phyloP scores from a whole-genome alignment of 2,329 filamentous ascomycete genomes.

The Xylariaceae sp. region DNA sequence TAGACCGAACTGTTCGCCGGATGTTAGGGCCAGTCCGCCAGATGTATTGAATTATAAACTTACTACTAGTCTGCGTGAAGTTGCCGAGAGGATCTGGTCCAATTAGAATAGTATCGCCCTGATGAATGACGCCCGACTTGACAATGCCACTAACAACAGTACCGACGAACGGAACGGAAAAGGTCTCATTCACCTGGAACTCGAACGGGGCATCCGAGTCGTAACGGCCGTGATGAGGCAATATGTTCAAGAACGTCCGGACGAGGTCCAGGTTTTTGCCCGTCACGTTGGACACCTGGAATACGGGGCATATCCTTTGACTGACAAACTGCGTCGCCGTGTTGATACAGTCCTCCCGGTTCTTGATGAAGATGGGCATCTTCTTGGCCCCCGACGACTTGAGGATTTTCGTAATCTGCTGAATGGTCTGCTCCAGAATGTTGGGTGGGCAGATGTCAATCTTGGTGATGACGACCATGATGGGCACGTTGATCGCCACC shows the following conservation, averaged over 20 bases:
- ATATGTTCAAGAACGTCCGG: slow-evolving; percentile 86
- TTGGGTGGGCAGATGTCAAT: slow-evolving; percentile 97
- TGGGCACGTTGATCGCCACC: slow-evolving; percentile 87
- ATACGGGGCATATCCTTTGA: slow-evolving; percentile 91
- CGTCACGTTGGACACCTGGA: slow-evolving; percentile 97
- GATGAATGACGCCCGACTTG: slow-evolving; percentile 79
- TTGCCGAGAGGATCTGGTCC: slow-evolving; percentile 88
- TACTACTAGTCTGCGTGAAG: slow-evolving; percentile 71
- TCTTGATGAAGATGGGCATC: slow-evolving; percentile 93
- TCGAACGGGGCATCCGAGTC: slow-evolving; percentile 84
- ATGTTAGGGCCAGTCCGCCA: neutral
- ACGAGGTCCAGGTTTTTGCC: slow-evolving; percentile 87
- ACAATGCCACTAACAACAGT: slow-evolving; percentile 95
- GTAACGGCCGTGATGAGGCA: slow-evolving; percentile 91
- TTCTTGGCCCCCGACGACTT: slow-evolving; percentile 92
- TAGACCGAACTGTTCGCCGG: slow-evolving; percentile 60
- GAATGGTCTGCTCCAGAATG: slow-evolving; percentile 88
- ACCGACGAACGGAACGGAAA: slow-evolving; percentile 94
- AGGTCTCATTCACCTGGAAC: slow-evolving; percentile 94
- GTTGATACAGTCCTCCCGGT: slow-evolving; percentile 84
- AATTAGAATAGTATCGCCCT: slow-evolving; percentile 82
- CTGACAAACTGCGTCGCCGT: slow-evolving; percentile 95
- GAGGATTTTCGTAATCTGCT: slow-evolving; percentile 84
- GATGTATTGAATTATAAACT: neutral
- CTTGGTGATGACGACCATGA: slow-evolving; percentile 97